phyloP scores from a whole-genome alignment of 768 basidiomycete species.

The Amanita thiersii region DNA sequence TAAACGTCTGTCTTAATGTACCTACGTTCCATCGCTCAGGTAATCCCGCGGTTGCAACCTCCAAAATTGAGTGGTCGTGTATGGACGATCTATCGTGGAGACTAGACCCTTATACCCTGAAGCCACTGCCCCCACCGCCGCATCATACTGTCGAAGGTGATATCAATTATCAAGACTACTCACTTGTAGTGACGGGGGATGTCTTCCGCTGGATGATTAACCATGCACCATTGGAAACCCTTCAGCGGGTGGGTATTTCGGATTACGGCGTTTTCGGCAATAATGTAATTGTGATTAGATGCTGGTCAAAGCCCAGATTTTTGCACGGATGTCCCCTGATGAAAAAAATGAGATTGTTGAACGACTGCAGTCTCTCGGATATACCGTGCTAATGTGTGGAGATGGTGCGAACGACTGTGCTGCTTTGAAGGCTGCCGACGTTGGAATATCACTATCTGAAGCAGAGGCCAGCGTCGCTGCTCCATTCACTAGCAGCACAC shows the following conservation, averaged over 20 bases:
- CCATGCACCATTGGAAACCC: conserved; percentile 85
- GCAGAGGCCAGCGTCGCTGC: conserved; percentile 98
- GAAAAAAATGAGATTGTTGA: conserved; percentile 99
- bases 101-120: conserved; percentile 83
- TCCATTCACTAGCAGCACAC: conserved; percentile 89
- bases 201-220: conserved; percentile 99
- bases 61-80: conserved; percentile 83
- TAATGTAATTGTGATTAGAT: conserved; percentile 45
- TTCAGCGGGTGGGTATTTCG: conserved; percentile 69
- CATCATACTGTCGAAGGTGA: conserved; percentile 66
- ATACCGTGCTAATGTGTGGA: conserved; percentile 97
- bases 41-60: conserved; percentile 36
- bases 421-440: conserved; percentile 96
- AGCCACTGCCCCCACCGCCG: conserved; percentile 65
- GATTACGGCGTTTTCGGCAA: not conserved
- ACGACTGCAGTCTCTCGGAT: conserved; percentile 85
- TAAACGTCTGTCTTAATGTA: not conserved
- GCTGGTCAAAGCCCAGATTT: conserved; percentile 94
- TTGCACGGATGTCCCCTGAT: conserved; percentile 98
- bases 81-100: conserved; percentile 84
- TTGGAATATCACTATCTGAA: conserved; percentile 93
- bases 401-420: conserved; percentile 99
- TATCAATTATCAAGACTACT: conserved; percentile 77
- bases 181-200: conserved; percentile 88
- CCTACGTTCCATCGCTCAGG: conserved; percentile 29